Percentiles rank a stretch among this genome's conserved stretches.
Evolutionary conservation across 2,329 filamentous ascomycete species (phyloP).

Genomic region (Penicillium sp.): DNA sequence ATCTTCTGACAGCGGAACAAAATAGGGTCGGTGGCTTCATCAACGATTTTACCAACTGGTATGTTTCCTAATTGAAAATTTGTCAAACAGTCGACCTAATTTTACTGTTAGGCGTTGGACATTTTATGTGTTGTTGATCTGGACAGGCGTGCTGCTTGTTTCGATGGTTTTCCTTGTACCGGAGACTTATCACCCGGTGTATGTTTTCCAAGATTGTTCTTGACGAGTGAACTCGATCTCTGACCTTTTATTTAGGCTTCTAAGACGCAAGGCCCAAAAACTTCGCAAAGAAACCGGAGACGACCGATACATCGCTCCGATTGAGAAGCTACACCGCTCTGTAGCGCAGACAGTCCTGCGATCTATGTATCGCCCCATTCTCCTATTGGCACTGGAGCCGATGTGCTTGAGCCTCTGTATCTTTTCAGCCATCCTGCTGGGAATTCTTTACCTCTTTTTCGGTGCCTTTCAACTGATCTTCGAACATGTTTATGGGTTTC

Average conservation of each 20-base stretch:
- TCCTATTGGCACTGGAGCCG: slow-evolving; percentile 77
- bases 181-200: slow-evolving; percentile 74
- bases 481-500: slow-evolving; percentile 70
- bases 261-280: slow-evolving; percentile 69
- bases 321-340: slow-evolving; percentile 71
- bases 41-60: slow-evolving; percentile 71
- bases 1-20: slow-evolving; percentile 33
- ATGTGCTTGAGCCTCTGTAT: slow-evolving; percentile 84
- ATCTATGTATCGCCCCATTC: slow-evolving; percentile 67
- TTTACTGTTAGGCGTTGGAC: slow-evolving; percentile 64
- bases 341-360: slow-evolving; percentile 61
- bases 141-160: slow-evolving; percentile 66
- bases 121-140: slow-evolving; percentile 83
- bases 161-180: slow-evolving; percentile 73
- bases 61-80: not conserved
- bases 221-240: not conserved
- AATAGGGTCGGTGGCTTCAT: slow-evolving; percentile 70
- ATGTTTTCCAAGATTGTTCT: slow-evolving; percentile 14
- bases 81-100: slow-evolving; percentile 1
- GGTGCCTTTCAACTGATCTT: slow-evolving; percentile 86
- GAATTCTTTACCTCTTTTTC: slow-evolving; percentile 88
- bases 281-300: slow-evolving; percentile 77
- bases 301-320: slow-evolving; percentile 71
- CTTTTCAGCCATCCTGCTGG: slow-evolving; percentile 80
- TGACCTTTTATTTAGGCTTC: slow-evolving; percentile 42